Evolutionary conservation across 768 basidiomycete genomes (phyloP), one percentile per base, ranked within the genome.

Genomic region (Auricularia auricula-judae): DNA sequence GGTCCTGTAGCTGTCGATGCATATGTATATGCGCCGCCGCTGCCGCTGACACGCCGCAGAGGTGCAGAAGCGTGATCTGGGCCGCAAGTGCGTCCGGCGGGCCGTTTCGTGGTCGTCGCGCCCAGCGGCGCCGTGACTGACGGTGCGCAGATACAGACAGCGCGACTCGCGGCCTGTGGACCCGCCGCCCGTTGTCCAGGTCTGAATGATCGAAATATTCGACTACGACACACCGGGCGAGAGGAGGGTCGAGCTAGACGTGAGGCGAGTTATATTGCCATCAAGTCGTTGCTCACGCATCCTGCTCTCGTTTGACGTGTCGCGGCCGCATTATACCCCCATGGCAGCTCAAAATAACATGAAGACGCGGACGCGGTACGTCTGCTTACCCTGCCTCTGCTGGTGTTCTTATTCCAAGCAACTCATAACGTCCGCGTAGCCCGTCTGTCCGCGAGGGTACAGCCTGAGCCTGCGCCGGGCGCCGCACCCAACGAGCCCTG

Each of bases 161-260:
- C 83, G 86, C 11, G 86, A 87, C 71, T 76, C 85, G 36, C 72
- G 86, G 36, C 86, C 86, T 7, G 77, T 87, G 16, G 86, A 87
- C 70, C 86, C 86, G 3, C 86, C 86, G 0, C 85, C 85, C 0
- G 85, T 86, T 3, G 81, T 85, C 2, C 77, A 78, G 34, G 75
- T 86, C 29, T 77, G 76, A 10, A 74, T 86, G 5, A 86, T 76
- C 64, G 70, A 80, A 47, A 75, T 84, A 8, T 71, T 74, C 36
- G 70, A 83, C 51, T 67, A 70, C n/a, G 82, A 79, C 3, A 76
- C 78, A 10, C 47, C 47, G 60, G 53, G 47, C 47, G 47, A 51
- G 47, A 51, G 47, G 47, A 51, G 47, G 47, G 47, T 51, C 14
- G 47, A 51, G 47, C 47, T 51, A 8, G 47, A 51, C 47, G 47